Evolutionary conservation across 768 basidiomycete genomes (phyloP), one percentile per base, ranked within the genome.

Genomic region (Boletellus ananiceps): DNA sequence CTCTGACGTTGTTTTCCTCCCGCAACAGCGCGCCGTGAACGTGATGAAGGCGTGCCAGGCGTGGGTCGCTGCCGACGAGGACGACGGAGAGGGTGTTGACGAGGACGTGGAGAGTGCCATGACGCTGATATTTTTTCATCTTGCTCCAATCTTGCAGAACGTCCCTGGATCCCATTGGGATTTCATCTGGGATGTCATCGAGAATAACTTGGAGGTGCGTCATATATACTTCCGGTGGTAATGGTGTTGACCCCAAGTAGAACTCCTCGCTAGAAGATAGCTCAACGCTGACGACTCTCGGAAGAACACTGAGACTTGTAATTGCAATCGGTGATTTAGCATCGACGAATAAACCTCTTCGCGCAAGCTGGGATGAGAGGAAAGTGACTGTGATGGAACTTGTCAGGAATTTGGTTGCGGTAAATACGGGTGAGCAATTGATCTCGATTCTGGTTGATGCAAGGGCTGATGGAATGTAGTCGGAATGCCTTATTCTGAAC

Each of bases 91-190:
- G 12, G 83, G 84, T 21, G 68, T 91, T 2, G 78, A 82, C 23
- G 89, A 92, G 55, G 84, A 86, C 40, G 76, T 93, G 3, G 88
- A 96, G 63, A 82, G 80, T 50, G 79, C 76, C 46, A 82, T 95
- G 73, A 82, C 87, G 7, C 65, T 82, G 52, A 64, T 96, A 3
- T 89, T 91, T 62, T 68, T 76, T 38, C 75, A 86, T 48, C 73
- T 97, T 2, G 89, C 83, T 2, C 93, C 94, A 2, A 86, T 97
- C 46, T 68, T 98, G 51, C 93, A 97, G 67, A 88, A 82, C 60
- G 75, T 95, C 2, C 73, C 82, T 13, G 96, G 95, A 0, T 72
- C 78, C 0, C 96, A 98, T 66, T 99, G 96, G 96, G 88, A 91
- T 42, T 79, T 93, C 31, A 81, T 93, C 5, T 94, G 90, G 64